Conservation (phyloP, 1,139 yeast species). For the Wickerhamomyces sp. region DNA sequence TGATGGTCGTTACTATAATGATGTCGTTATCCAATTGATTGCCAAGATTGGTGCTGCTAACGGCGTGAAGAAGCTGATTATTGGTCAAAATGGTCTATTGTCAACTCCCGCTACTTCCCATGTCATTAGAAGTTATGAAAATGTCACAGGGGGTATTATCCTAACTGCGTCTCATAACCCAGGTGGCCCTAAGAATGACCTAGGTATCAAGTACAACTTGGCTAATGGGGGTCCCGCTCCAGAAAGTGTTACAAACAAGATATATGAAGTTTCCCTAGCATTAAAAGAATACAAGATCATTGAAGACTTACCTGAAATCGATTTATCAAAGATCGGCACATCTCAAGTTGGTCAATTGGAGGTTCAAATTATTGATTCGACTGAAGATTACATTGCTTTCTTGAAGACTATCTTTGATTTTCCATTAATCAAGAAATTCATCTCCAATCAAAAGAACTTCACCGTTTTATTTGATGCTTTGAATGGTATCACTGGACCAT, state of each 20-base stretch:
- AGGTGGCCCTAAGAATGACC: constrained; percentile 92
- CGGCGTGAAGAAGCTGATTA: constrained; percentile 77
- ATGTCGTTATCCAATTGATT: constrained; percentile 74
- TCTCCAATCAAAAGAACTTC: constrained; percentile 52
- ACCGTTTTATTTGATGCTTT: constrained; percentile 82
- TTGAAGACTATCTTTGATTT: constrained; percentile 88
- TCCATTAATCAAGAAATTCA: constrained; percentile 68
- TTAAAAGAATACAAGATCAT: constrained; percentile 58
- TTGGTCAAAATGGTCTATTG: constrained; percentile 84
- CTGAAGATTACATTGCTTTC: constrained; percentile 71
- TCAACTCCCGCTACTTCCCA: constrained; percentile 97
- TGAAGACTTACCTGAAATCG: constrained; percentile 52
- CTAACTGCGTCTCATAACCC: constrained; percentile 97
- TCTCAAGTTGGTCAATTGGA: constrained; percentile 46
- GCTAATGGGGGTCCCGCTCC: constrained; percentile 99
- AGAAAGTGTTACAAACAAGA: constrained; percentile 84
- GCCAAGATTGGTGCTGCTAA: constrained; percentile 86
- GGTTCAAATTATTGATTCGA: constrained; percentile 81
- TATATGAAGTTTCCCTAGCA: constrained; percentile 63
- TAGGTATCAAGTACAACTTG: constrained; percentile 94
- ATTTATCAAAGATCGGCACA: constrained; percentile 55
- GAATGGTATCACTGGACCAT: constrained; percentile 97
- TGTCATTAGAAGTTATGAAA: constrained; percentile 64
- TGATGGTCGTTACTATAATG: constrained; percentile 92
- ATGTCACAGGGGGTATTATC: constrained; percentile 92